Evolutionary conservation across 257 asterid genomes (phyloP).

Genomic region (Salvia splendens): DNA sequence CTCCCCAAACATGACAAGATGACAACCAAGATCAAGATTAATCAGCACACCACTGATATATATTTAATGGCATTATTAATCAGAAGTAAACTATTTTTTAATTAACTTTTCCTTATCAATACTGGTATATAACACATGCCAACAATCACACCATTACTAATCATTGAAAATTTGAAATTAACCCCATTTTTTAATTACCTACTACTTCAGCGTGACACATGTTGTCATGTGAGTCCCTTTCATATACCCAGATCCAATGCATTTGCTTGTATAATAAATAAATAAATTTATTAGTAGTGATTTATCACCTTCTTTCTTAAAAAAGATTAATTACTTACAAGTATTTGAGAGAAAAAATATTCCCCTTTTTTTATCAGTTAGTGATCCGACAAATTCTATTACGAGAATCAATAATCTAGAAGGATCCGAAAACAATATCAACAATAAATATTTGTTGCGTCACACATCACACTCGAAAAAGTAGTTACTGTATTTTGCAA

Average conservation of each 20-base stretch:
- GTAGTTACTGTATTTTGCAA: too few relatives aligned
- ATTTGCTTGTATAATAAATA: not conserved
- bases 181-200: not conserved
- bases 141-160: not conserved
- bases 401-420: not conserved
- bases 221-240: conserved; percentile 5
- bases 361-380: not conserved
- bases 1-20: conserved; percentile 15
- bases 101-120: not conserved
- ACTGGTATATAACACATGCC: too few relatives aligned
- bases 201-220: conserved; percentile 21
- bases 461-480: conserved; percentile 15
- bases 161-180: not conserved
- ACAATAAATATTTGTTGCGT: conserved; percentile 11
- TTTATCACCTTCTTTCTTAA: not conserved
- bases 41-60: not conserved
- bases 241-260: not conserved
- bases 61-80: conserved; percentile 17
- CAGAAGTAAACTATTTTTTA: not conserved
- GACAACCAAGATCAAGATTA: not conserved
- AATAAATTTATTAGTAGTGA: not conserved
- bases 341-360: not conserved
- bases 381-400: conserved; percentile 4
- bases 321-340: not conserved
- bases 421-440: not conserved